Conservation (phyloP, 208 protist species). For the Acanthamoeba polyphaga region DNA sequence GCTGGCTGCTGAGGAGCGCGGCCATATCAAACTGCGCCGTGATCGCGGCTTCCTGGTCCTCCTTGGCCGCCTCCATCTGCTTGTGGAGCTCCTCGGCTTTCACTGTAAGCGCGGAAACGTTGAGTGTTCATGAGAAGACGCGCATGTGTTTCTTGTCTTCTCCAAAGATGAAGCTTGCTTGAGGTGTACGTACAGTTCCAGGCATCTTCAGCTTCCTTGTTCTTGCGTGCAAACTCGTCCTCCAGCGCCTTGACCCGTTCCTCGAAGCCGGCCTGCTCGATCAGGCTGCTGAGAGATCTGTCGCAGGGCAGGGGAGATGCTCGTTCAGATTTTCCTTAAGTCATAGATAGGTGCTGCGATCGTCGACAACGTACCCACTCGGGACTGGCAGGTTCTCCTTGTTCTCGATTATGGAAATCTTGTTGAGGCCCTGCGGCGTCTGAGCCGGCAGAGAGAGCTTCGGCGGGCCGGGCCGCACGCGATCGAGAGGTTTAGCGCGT, state of each 20-base stretch:
- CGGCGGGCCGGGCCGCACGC: background rate
- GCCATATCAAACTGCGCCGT: background rate
- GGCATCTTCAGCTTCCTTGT: background rate
- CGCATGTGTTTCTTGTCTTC: background rate
- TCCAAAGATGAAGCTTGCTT: too few species aligned
- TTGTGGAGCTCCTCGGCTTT: background rate
- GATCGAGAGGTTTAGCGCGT: background rate
- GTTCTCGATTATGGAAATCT: background rate
- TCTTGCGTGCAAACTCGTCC: background rate
- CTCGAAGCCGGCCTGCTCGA: background rate
- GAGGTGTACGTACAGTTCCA: background rate
- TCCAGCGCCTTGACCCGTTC: background rate
- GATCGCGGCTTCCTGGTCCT: background rate
- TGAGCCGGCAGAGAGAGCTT: background rate
- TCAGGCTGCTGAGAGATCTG: background rate
- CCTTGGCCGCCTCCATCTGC: background rate
- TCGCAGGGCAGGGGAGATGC: background rate
- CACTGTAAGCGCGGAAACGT: background rate
- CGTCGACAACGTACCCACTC: background rate
- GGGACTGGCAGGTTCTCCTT: background rate
- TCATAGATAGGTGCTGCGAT: background rate
- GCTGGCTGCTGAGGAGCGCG: background rate
- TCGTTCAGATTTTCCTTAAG: too few species aligned
- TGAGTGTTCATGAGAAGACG: background rate
- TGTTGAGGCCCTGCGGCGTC: background rate